Base-by-base conservation (phyloP, 148 eudicot genomes). In the Heliamphora exappendiculata region DNA sequence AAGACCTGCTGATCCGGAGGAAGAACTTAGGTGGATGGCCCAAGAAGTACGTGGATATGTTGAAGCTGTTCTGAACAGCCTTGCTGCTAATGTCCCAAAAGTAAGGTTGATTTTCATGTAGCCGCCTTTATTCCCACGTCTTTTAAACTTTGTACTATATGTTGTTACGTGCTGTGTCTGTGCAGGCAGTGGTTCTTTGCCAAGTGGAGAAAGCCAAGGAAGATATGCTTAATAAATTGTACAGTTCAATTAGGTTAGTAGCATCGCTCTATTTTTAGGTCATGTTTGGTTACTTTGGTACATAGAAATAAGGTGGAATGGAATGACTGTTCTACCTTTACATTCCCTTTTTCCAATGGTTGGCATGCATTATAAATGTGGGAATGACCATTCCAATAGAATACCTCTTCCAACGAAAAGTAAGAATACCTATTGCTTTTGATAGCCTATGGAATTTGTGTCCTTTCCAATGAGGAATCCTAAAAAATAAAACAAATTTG, bases 181-280 rank as follows among this genome's bases (percentile, higher is more conserved):
- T 78, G 75, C 89, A 93, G 98, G 98, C 98, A 45, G 97, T 93
- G 79, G 98, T 93, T 79, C 91, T 93, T 80, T 93, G 98, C 82
- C 98, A 93, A 91, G 98, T 93, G 71, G 98, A 93, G 89, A 93
- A 91, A 79, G 97, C 98, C 29, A 93, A 93, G 75, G 98, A 93
- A 87, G 98, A 93, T 80, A 93, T 93, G 98, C 98, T 93, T 68
- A 93, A 88, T 79, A 93, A 93, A 79, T 64, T 93, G 81, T 93
- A 93, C 83, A 93, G 94, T 86, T 88, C 97, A 58, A 78, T 93
- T 82, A 93, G 98, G 98, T 93, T 76, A 80, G 91, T 28, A 14
- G 26, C 80, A 24, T 68, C 75, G 73, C 51, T n/a, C 12, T 64
- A 36, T 77, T 41, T 55, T 34, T 22, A n/a, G n/a, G n/a, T n/a